Evolutionary conservation across 441 rosid species (phyloP).

Genomic region (Jatropha multifida): DNA sequence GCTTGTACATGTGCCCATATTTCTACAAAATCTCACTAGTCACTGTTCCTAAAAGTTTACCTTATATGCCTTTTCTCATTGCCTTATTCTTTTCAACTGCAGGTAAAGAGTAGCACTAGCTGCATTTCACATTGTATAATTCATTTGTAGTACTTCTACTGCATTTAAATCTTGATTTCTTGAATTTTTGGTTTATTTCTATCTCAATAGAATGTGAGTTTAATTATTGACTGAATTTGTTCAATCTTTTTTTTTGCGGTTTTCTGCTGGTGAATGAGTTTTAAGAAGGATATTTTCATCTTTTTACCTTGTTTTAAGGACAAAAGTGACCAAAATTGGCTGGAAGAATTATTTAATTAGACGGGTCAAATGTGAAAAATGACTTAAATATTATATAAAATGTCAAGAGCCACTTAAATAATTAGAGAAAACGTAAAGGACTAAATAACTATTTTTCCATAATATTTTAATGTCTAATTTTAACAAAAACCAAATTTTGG

Average conservation of each 20-base stretch:
- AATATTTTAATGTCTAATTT: too few relatives aligned
- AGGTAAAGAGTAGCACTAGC: neutral
- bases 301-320: too few relatives aligned
- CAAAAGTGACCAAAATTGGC: too few relatives aligned
- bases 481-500: too few relatives aligned
- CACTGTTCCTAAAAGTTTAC: neutral
- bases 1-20: neutral
- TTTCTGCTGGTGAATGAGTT: neutral
- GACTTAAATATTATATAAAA: too few relatives aligned
- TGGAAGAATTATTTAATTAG: too few relatives aligned
- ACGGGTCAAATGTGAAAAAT: too few relatives aligned
- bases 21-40: neutral
- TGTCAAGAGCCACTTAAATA: too few relatives aligned
- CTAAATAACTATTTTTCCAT: too few relatives aligned
- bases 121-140: neutral
- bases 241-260: neutral
- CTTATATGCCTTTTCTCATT: neutral
- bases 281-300: too few relatives aligned
- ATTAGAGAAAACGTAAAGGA: too few relatives aligned
- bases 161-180: neutral
- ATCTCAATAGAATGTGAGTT: neutral
- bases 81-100: neutral
- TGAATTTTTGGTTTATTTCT: neutral
- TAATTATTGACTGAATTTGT: neutral
- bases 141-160: neutral